These are phyloP conservation scores for Silene coronaria DNA, from an alignment of 179 eudicot genomes.

Conservation along the genomic window DNA sequence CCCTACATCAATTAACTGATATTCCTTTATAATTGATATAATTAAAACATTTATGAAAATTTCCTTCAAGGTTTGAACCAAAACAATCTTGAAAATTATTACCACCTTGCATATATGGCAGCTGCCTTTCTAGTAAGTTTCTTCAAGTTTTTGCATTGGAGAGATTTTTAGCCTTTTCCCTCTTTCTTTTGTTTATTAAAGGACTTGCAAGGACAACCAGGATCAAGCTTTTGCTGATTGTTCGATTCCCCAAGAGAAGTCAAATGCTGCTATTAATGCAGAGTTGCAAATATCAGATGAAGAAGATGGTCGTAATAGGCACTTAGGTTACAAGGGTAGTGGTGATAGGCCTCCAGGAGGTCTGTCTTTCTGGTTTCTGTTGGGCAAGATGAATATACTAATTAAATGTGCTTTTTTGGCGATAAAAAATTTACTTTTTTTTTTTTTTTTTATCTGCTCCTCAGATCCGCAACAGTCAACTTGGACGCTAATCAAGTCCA, in stretches of 20 bases:
- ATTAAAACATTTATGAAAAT: neutral
- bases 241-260: constrained; percentile 87
- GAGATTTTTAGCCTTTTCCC: neutral
- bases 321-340: constrained; percentile 33
- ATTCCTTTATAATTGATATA: neutral
- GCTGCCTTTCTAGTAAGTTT: neutral
- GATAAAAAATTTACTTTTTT: constrained; percentile 3
- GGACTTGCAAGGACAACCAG: constrained; percentile 89
- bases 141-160: neutral
- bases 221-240: constrained; percentile 80
- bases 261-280: constrained; percentile 79
- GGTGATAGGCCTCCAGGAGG: constrained; percentile 43
- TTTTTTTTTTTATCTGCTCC: constrained; percentile 6
- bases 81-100: neutral
- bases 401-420: neutral
- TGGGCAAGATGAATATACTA: neutral
- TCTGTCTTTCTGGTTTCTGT: constrained; percentile 27
- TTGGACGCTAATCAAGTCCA: constrained; percentile 73
- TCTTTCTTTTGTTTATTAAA: constrained; percentile 24
- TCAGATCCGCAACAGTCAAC: constrained; percentile 57
- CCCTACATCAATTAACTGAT: neutral
- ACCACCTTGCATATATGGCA: neutral
- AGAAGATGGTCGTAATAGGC: constrained; percentile 53
- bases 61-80: neutral
- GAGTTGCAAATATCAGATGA: constrained; percentile 94